Evolutionary conservation across 176 grass and related monocot species (phyloP).

Genomic region (Lolium multiflorum): DNA sequence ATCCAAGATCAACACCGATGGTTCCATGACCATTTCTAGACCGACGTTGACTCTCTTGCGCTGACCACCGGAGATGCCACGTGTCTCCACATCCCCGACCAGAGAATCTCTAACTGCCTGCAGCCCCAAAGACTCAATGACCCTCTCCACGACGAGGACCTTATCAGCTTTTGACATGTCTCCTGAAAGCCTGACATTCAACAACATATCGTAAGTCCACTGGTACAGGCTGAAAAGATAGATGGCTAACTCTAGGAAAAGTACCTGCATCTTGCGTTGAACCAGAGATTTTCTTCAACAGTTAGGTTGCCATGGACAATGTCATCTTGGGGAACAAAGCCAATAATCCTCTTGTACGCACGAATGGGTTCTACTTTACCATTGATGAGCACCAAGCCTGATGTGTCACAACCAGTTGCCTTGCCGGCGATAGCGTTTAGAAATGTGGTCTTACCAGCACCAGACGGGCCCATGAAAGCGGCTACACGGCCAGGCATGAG

Average conservation of each 20-base stretch:
- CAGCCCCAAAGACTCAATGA: constrained; percentile 90
- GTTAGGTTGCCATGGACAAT: constrained; percentile 98
- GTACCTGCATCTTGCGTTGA: constrained; percentile 97
- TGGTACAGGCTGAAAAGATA: not conserved
- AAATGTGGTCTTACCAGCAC: constrained; percentile 96
- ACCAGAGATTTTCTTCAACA: constrained; percentile 98
- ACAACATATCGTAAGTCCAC: not conserved
- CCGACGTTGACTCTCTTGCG: constrained; percentile 96
- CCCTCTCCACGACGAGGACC: constrained; percentile 93
- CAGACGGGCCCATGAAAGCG: constrained; percentile 95
- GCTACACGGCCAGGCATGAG: constrained; percentile 84
- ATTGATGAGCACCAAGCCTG: constrained; percentile 84
- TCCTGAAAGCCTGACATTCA: constrained; percentile 72
- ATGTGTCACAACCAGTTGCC: constrained; percentile 81
- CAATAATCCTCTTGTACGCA: constrained; percentile 93
- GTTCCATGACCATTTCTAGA: constrained; percentile 98
- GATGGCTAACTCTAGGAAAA: not conserved
- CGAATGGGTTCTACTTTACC: constrained; percentile 91
- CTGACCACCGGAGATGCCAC: constrained; percentile 95
- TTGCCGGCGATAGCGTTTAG: constrained; percentile 94
- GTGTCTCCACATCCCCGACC: constrained; percentile 86
- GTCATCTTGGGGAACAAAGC: constrained; percentile 97
- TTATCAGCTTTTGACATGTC: constrained; percentile 94
- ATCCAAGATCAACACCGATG: constrained; percentile 87
- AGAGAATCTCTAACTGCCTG: constrained; percentile 85